Base-by-base conservation (phyloP, 306 rosid species). In the Cicer cuneatum region DNA sequence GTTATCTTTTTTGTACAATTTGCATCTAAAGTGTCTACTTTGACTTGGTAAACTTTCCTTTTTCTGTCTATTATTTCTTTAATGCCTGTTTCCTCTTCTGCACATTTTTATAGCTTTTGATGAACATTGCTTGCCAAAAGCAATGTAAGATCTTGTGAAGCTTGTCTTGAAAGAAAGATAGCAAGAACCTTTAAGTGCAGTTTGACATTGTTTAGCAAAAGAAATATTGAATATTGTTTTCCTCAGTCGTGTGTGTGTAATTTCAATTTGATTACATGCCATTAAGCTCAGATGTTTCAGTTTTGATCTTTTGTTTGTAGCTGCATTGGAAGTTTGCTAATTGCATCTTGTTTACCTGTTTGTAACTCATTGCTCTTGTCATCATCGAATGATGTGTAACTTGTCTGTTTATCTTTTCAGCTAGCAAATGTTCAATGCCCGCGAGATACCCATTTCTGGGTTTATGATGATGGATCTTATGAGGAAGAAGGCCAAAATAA, bases 401-500 rank as follows among this genome's bases (percentile, higher is more conserved):
- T 67, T 70, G 58, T 83, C 11, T 62, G 45, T 47, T 48, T 71
- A 19, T 56, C 77, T 45, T 77, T 80, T 76, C 93, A 92, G 98
- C 83, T 92, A 74, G 98, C 98, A 73, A 92, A 87, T 41, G 98
- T 92, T 72, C 98, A 92, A 74, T 92, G 98, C 68, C 98, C 98
- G 2, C 88, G 89, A 38, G 98, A 92, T 69, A 92, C 96, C 79
- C 98, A 92, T 86, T 92, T 92, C 82, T 92, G 96, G 98, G 90
- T 92, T 80, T 92, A 92, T 78, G 98, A 92, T 12, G 98, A 92
- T 83, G 98, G 98, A 41, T 84, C 96, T 39, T 92, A 92, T 39
- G 98, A 92, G 87, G 98, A 92, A 84, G 98, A 92, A 89, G 98
- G 98, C 67, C 98, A 92, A 82, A 92, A 92, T 80, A 92, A 92